A percentile compares a stretch with the other conserved stretches of the same genome.
phyloP scores from a whole-genome alignment of 257 asterid genomes.

The Solanum ossicruentum region DNA sequence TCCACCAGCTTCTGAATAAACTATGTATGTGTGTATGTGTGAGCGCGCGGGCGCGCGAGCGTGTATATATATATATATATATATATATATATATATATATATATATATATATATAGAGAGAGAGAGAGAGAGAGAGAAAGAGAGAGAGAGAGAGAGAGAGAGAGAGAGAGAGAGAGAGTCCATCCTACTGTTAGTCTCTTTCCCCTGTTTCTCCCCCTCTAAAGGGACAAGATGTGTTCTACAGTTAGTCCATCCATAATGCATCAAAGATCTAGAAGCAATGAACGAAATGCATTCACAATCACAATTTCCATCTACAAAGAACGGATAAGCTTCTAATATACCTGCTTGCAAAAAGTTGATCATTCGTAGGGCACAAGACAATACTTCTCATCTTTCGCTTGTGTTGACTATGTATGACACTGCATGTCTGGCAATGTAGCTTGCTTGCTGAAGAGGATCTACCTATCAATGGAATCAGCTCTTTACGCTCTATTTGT shows the following conservation, averaged over 20 bases:
- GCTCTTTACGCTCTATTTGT: conserved; percentile 31
- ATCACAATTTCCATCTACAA: neutral
- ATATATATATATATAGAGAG: neutral
- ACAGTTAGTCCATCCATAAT: neutral
- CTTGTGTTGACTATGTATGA: conserved; percentile 53
- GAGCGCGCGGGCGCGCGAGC: fast-evolving
- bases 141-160: neutral
- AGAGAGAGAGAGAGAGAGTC: too few species aligned
- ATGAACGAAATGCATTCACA: conserved; percentile 11
- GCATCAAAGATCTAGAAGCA: neutral
- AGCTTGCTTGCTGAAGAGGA: conserved; percentile 34
- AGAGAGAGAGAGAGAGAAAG: neutral
- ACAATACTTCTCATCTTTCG: conserved; percentile 60
- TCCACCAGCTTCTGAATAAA: neutral
- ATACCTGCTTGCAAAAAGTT: conserved; percentile 63
- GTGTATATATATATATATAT: too few species aligned
- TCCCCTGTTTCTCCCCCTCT: too few species aligned
- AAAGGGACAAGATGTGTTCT: neutral
- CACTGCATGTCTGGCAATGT: conserved; percentile 24
- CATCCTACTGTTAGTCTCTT: too few species aligned
- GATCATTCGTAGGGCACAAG: conserved; percentile 56
- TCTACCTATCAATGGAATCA: conserved; percentile 35
- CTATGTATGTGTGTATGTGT: neutral
- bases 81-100: fast-evolving
- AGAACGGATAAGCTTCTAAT: neutral